phyloP scores from a whole-genome alignment of 2,329 filamentous ascomycete species.

The Hypocreales sp. region DNA sequence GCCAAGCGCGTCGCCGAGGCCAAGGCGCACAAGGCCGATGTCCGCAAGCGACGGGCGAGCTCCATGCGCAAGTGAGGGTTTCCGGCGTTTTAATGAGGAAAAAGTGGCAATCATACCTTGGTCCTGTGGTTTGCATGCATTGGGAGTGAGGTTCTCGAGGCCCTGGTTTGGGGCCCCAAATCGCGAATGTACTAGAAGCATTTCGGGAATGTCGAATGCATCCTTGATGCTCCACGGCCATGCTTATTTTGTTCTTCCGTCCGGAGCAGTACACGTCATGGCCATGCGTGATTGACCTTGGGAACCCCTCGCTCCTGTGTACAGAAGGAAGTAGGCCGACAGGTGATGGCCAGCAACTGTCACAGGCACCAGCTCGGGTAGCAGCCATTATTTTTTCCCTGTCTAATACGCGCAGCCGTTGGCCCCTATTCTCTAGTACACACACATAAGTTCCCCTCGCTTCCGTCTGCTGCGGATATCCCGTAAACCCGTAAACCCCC shows the following conservation, averaged over 20 bases:
- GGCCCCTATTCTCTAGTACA: too few relatives aligned
- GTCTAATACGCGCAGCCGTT: too few relatives aligned
- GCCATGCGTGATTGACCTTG: too few relatives aligned
- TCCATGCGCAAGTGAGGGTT: conserved; percentile 74
- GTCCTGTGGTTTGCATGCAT: conserved; percentile 22
- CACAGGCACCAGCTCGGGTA: too few relatives aligned
- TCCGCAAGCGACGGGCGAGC: conserved; percentile 91
- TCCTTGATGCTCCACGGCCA: conserved; percentile 9
- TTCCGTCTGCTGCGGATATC: too few relatives aligned
- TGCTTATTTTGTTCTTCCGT: conserved; percentile 1
- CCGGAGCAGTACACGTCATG: too few relatives aligned
- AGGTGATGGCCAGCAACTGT: too few relatives aligned
- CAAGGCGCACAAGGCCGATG: conserved; percentile 85
- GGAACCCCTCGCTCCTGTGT: too few relatives aligned
- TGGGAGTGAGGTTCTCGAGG: conserved; percentile 21
- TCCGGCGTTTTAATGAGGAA: conserved; percentile 18
- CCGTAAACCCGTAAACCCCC: too few relatives aligned
- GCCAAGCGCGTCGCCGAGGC: conserved; percentile 95
- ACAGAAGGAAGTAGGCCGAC: too few relatives aligned
- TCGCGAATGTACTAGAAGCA: conserved; percentile 23
- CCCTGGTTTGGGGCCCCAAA: conserved; percentile 11
- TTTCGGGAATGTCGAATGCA: conserved; percentile 17
- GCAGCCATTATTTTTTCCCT: too few relatives aligned
- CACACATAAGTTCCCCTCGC: too few relatives aligned
- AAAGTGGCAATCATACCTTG: conserved; percentile 18